phyloP scores from a whole-genome alignment of 768 basidiomycete genomes.

The Leccinum subgranulosum region DNA sequence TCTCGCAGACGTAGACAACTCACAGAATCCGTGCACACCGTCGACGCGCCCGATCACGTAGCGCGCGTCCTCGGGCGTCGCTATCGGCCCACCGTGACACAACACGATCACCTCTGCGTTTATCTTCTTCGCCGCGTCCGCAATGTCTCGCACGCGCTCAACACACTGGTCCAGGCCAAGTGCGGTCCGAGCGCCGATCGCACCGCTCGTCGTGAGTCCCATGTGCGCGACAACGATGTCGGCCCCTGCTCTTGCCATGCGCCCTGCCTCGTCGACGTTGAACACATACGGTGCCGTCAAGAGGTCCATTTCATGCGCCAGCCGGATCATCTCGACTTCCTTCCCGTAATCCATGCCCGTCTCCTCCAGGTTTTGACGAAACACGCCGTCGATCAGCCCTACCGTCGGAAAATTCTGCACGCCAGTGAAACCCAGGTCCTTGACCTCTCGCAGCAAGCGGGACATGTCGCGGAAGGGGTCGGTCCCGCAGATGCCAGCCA shows the following conservation, averaged over 20 bases:
- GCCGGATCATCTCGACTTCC: conserved; percentile 31
- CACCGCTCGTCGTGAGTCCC: conserved; percentile 29
- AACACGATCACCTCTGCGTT: conserved; percentile 20
- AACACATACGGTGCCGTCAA: conserved; percentile 30
- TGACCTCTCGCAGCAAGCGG: conserved; percentile 20
- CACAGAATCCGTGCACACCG: conserved; percentile 25
- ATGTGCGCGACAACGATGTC: conserved; percentile 28
- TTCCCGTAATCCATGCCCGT: conserved; percentile 29
- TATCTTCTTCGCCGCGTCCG: conserved; percentile 15
- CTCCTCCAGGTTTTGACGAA: conserved; percentile 30
- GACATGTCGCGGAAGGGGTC: conserved; percentile 30
- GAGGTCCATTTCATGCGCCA: conserved; percentile 22
- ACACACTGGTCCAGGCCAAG: conserved; percentile 23
- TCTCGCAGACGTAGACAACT: neutral
- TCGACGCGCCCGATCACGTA: conserved; percentile 17
- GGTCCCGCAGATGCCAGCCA: conserved; percentile 28
- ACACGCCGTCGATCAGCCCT: conserved; percentile 27
- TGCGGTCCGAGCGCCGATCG: conserved; percentile 26
- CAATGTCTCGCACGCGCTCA: conserved; percentile 14
- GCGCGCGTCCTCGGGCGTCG: conserved; percentile 19
- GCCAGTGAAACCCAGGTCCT: conserved; percentile 25
- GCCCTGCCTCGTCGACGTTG: conserved; percentile 23
- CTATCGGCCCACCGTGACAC: conserved; percentile 26
- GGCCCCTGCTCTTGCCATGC: conserved; percentile 25
- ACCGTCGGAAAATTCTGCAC: conserved; percentile 30